Conservation (phyloP, 345 rosid genomes). For the Eucalyptus guilfoylei region DNA sequence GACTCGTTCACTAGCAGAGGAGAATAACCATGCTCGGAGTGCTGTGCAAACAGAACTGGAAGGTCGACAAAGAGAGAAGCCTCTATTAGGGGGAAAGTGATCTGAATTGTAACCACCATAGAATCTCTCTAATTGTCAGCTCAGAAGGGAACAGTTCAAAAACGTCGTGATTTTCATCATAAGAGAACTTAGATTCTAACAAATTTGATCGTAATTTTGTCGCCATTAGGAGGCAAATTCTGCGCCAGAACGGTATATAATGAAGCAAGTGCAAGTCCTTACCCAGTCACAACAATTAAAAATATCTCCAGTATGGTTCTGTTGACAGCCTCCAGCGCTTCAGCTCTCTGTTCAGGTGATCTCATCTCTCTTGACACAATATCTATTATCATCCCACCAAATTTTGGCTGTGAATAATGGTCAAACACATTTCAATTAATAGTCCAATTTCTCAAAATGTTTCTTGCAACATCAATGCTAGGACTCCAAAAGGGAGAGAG, state of each 20-base stretch:
- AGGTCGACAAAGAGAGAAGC: neutral
- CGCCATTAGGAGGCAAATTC: neutral
- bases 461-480: neutral
- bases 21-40: conserved; percentile 35
- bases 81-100: neutral
- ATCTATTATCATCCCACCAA: conserved; percentile 34
- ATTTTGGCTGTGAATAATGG: conserved; percentile 21
- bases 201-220: neutral
- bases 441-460: neutral
- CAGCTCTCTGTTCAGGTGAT: conserved; percentile 20
- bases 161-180: neutral
- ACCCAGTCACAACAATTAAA: conserved; percentile 26
- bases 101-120: neutral
- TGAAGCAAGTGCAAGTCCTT: neutral
- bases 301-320: conserved; percentile 23
- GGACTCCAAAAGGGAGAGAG: neutral
- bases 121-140: neutral
- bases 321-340: conserved; percentile 22
- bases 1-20: conserved; percentile 38
- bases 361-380: conserved; percentile 25
- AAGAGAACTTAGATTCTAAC: neutral
- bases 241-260: neutral
- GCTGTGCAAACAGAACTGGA: conserved; percentile 31
- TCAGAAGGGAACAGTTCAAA: neutral
- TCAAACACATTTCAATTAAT: neutral